Percentiles rank a stretch among this genome's conserved stretches.
Conservation (phyloP, 495 filamentous ascomycete genomes). For the Amorphotheca resinae region DNA sequence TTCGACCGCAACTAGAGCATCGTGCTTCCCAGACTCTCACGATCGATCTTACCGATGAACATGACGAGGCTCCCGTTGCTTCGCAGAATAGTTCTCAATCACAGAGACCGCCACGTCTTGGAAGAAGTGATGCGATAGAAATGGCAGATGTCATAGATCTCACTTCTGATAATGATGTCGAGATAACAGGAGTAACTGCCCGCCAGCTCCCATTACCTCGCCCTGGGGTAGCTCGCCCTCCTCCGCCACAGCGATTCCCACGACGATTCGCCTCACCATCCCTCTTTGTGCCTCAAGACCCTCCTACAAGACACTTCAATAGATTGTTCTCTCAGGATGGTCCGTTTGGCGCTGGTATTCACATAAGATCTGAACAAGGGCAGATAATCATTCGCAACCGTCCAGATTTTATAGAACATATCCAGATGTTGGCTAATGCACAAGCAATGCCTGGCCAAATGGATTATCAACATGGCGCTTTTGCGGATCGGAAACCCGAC, state of each 20-base stretch:
- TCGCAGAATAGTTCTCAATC: constrained; percentile 11
- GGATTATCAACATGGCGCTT: constrained; percentile 22
- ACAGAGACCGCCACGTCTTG: constrained; percentile 21
- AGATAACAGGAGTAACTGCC: constrained; percentile 9
- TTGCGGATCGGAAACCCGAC: constrained; percentile 19
- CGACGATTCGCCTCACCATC: constrained; percentile 9
- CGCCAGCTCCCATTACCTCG: not conserved
- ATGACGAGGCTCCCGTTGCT: constrained; percentile 18
- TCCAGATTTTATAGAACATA: not conserved
- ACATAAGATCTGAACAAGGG: not conserved
- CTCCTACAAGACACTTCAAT: not conserved
- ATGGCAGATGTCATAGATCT: constrained; percentile 24
- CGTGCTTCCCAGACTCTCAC: constrained; percentile 21
- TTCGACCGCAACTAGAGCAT: constrained; percentile 16
- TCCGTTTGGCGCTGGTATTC: not conserved
- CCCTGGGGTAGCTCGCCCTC: not conserved
- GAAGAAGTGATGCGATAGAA: constrained; percentile 15
- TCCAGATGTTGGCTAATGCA: constrained; percentile 1
- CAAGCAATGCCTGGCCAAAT: constrained; percentile 20
- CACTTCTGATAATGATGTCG: constrained; percentile 19
- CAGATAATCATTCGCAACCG: not conserved
- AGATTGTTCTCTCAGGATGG: not conserved
- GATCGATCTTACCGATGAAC: constrained; percentile 30
- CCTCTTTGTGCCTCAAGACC: constrained; percentile 9
- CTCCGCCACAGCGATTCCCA: not conserved